phyloP scores from a whole-genome alignment of 306 rosid species.

The Cicer cuneatum region DNA sequence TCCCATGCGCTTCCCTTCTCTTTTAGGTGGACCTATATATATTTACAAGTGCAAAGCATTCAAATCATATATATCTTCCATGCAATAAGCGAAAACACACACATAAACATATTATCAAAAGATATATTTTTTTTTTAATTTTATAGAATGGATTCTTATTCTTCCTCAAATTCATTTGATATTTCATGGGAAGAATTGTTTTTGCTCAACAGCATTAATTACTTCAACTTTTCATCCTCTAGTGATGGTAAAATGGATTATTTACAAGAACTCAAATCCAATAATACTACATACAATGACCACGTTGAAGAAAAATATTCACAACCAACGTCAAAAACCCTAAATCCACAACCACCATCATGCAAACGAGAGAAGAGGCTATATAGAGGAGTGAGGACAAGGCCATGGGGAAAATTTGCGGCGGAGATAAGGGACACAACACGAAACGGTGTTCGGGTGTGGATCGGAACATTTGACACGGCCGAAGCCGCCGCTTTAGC shows the following conservation, averaged over 20 bases:
- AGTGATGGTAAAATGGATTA: background rate
- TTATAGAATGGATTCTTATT: conserved; percentile 4
- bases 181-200: conserved; percentile 21
- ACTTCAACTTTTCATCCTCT: conserved; percentile 1
- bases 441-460: conserved; percentile 67
- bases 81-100: background rate
- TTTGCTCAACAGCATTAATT: background rate
- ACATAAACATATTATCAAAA: background rate
- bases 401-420: conserved; percentile 98
- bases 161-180: background rate
- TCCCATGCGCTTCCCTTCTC: background rate
- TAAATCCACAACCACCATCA: background rate
- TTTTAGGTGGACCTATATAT: background rate
- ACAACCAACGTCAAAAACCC: conserved; percentile 7
- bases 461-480: conserved; percentile 83
- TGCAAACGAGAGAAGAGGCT: conserved; percentile 12
- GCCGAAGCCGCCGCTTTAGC: conserved; percentile 83
- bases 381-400: conserved; percentile 77
- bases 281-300: background rate
- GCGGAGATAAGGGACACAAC: conserved; percentile 96
- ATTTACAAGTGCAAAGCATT: background rate
- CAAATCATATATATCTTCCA: background rate
- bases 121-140: background rate
- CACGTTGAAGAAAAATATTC: background rate
- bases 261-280: background rate